These are phyloP conservation scores for Crithidia sp. DNA, from an alignment of 208 protist species.

Conservation along the genomic window DNA sequence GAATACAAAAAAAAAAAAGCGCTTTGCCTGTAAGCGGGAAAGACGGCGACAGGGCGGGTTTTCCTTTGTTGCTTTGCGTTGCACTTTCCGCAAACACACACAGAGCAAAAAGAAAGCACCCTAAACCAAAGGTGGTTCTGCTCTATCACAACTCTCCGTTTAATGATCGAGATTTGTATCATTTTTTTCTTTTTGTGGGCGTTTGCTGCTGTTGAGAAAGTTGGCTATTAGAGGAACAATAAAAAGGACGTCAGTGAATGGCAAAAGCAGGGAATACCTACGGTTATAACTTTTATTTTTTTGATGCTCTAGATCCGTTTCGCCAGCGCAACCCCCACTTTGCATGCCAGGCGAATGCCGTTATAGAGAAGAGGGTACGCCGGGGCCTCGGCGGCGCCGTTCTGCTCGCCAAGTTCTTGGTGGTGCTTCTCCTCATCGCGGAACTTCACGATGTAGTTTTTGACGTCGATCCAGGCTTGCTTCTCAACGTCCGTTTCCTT, in stretches of 20 bases:
- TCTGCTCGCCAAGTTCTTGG: slow-evolving; percentile 80
- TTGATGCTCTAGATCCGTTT: slow-evolving; percentile 57
- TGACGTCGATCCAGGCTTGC: slow-evolving; percentile 64
- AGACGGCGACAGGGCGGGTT: too few relatives aligned
- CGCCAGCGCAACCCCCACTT: slow-evolving; percentile 68
- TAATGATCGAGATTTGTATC: not conserved
- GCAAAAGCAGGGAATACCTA: not conserved
- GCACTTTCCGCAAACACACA: too few relatives aligned
- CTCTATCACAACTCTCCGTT: too few relatives aligned
- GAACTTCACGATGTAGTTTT: slow-evolving; percentile 78
- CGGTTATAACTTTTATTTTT: slow-evolving; percentile 1
- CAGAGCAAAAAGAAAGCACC: too few relatives aligned
- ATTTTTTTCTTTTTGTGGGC: not conserved
- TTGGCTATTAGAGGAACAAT: slow-evolving; percentile 7
- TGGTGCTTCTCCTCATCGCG: slow-evolving; percentile 89
- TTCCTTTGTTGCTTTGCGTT: too few relatives aligned
- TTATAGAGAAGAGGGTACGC: slow-evolving; percentile 85
- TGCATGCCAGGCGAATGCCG: slow-evolving; percentile 75
- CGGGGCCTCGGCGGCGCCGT: slow-evolving; percentile 74
- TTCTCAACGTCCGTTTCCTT: slow-evolving; percentile 42
- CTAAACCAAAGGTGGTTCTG: too few relatives aligned
- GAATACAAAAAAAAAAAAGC: too few relatives aligned
- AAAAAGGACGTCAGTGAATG: not conserved
- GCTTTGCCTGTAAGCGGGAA: too few relatives aligned
- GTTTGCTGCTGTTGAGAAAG: not conserved